Conservation (phyloP, 495 filamentous ascomycete genomes). For the Neurospora cerealis region DNA sequence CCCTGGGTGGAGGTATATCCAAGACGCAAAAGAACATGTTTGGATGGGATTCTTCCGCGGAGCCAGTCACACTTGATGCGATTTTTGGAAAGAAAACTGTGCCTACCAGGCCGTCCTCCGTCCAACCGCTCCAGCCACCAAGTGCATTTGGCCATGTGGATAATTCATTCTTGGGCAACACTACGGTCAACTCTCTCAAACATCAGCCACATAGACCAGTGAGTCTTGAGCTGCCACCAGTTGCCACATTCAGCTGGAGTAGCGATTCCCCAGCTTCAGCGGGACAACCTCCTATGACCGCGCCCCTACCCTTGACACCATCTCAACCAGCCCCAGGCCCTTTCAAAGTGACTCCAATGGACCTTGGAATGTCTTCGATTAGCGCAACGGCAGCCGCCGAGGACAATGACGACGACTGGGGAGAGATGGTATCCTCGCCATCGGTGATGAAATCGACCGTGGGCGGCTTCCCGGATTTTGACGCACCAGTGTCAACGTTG, state of each 20-base stretch:
- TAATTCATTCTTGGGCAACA: neutral
- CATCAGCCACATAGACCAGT: constrained; percentile 8
- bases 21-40: constrained; percentile 39
- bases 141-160: neutral
- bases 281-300: neutral
- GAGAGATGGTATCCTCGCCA: constrained; percentile 45
- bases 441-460: constrained; percentile 8
- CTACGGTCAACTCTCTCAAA: constrained; percentile 1
- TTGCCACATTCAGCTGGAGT: constrained; percentile 31
- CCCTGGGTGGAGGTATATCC: constrained; percentile 32
- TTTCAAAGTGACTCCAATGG: neutral
- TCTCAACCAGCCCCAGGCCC: neutral
- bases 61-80: constrained; percentile 34
- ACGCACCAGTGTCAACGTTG: neutral
- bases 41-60: constrained; percentile 42
- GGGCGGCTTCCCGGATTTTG: constrained; percentile 1
- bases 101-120: constrained; percentile 14
- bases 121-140: constrained; percentile 3
- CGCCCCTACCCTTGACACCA: neutral
- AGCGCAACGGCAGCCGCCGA: constrained; percentile 5
- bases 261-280: constrained; percentile 7
- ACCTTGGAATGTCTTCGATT: neutral
- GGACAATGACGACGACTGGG: constrained; percentile 44
- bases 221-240: constrained; percentile 9
- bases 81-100: constrained; percentile 30